A percentile compares a stretch with the other conserved stretches of the same genome.
Conservation (phyloP, 2,329 filamentous ascomycete genomes). For the Whalleya microplaca region DNA sequence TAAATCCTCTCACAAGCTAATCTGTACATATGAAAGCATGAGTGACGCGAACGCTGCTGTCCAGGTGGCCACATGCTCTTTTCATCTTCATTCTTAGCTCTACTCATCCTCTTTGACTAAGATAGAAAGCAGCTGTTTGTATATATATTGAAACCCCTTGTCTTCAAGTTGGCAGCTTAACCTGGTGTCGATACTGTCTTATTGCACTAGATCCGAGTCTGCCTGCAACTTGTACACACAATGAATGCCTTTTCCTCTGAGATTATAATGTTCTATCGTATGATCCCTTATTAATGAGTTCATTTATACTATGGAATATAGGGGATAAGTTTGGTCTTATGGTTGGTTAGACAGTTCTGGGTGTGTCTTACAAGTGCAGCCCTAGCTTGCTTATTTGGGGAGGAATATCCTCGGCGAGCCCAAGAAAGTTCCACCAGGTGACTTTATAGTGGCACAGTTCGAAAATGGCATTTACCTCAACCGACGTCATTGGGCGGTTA, state of each 20-base stretch:
- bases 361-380: no score
- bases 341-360: no score
- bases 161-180: not conserved
- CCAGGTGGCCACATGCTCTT: not conserved
- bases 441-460: not conserved
- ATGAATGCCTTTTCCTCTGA: not conserved
- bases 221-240: not conserved
- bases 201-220: not conserved
- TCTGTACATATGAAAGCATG: not conserved
- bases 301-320: not conserved
- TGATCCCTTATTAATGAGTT: not conserved
- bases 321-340: not conserved
- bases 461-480: slow-evolving; percentile 6
- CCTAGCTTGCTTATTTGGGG: no score
- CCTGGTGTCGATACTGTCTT: not conserved
- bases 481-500: slow-evolving; percentile 18
- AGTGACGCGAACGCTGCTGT: not conserved
- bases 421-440: no score
- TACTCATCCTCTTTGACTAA: not conserved
- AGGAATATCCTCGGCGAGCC: not conserved
- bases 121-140: not conserved
- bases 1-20: not conserved
- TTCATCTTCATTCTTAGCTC: not conserved
- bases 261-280: not conserved
- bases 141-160: not conserved